Conservation (phyloP, 75 land plant species). For the Cunninghamia lanceolata region DNA sequence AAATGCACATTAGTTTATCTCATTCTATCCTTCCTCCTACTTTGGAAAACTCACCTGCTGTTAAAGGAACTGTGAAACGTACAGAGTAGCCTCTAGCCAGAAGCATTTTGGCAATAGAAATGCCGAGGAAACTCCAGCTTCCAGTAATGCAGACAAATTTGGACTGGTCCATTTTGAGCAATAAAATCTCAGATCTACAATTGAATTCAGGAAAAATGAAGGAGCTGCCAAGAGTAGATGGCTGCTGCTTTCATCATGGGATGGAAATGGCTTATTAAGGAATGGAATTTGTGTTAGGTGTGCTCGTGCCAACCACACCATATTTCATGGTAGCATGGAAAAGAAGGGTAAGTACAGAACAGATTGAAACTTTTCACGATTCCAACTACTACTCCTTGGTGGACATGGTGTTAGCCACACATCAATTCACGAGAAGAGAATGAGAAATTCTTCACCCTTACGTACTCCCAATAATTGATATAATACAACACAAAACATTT, state of each 20-base stretch:
- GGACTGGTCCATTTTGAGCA: background rate
- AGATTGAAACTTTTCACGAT: background rate
- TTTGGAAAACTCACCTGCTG: background rate
- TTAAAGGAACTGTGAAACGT: background rate
- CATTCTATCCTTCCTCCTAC: background rate
- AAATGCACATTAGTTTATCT: background rate
- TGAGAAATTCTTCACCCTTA: too few relatives aligned
- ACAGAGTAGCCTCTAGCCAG: constrained; percentile 11
- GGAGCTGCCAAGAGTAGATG: background rate
- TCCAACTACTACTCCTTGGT: background rate
- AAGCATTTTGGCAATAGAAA: constrained; percentile 6
- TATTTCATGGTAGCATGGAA: background rate
- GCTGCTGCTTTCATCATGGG: background rate
- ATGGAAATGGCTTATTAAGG: background rate
- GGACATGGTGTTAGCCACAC: too few relatives aligned
- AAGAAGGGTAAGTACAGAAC: background rate
- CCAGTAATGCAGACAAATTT: constrained; percentile 12
- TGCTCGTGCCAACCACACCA: background rate
- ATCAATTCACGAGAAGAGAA: too few relatives aligned
- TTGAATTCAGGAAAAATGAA: background rate
- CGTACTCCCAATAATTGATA: too few relatives aligned
- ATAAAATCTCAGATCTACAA: background rate
- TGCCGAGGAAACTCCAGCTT: constrained; percentile 6
- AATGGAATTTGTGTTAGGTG: background rate
- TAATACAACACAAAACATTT: too few relatives aligned